A percentile compares a stretch with the other conserved stretches of the same genome.
These are phyloP conservation scores for Zygotorulaspora danielsina DNA, from an alignment of 805 yeast species.

Conservation along the genomic window DNA sequence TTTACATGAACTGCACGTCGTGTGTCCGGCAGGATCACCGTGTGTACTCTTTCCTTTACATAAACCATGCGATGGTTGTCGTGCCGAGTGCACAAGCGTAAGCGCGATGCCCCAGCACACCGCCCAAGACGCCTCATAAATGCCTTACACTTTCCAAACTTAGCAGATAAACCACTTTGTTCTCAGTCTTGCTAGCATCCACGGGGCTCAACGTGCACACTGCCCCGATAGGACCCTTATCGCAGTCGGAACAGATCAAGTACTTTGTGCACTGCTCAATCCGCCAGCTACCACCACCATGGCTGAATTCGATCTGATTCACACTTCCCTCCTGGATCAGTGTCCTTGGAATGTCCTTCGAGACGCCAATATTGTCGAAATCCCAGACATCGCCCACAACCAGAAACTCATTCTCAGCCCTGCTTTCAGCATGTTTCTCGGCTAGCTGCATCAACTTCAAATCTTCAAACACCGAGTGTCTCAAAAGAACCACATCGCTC, in stretches of 20 bases:
- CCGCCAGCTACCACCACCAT: constrained; percentile 21
- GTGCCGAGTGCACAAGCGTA: too few species aligned
- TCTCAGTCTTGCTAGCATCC: constrained; percentile 14
- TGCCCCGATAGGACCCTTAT: constrained; percentile 66
- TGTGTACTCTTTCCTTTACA: too few species aligned
- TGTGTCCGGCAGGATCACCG: too few species aligned
- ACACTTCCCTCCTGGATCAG: constrained; percentile 14
- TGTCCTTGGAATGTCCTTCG: constrained; percentile 37
- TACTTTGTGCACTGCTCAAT: constrained; percentile 45
- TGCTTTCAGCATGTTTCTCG: neutral
- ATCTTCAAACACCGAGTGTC: constrained; percentile 12
- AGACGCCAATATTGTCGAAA: constrained; percentile 75
- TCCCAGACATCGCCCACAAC: constrained; percentile 64
- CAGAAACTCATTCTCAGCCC: constrained; percentile 34
- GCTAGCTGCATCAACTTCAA: constrained; percentile 23
- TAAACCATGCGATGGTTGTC: too few species aligned
- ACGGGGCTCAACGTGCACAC: constrained; percentile 45
- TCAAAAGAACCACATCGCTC: constrained; percentile 10
- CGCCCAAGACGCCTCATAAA: too few species aligned
- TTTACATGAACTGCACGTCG: too few species aligned
- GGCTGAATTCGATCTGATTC: constrained; percentile 18
- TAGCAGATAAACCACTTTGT: constrained; percentile 40
- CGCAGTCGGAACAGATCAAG: constrained; percentile 71
- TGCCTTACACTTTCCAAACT: constrained; percentile 42
- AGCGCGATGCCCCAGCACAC: too few species aligned